Conservation (phyloP, 768 basidiomycete genomes). For the Boletus bicolor region DNA sequence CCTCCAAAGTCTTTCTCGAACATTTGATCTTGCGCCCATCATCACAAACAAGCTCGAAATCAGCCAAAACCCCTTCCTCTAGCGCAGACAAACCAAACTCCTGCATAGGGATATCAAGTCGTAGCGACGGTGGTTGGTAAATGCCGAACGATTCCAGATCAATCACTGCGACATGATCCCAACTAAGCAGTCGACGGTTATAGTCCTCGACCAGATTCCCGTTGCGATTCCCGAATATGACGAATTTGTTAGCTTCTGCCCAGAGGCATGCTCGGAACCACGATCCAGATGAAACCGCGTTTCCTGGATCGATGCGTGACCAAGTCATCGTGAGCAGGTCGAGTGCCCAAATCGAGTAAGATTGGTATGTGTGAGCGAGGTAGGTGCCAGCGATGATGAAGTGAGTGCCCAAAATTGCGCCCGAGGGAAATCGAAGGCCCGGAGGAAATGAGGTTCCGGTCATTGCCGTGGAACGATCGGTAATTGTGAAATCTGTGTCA, state of each 20-base stretch:
- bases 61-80: slow-evolving; percentile 76
- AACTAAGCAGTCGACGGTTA: slow-evolving; percentile 83
- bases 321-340: slow-evolving; percentile 80
- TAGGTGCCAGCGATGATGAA: slow-evolving; percentile 96
- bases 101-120: slow-evolving; percentile 69
- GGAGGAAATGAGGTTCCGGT: slow-evolving; percentile 81
- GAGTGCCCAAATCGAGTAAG: slow-evolving; percentile 95
- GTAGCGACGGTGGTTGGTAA: slow-evolving; percentile 78
- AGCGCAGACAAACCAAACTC: slow-evolving; percentile 81
- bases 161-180: slow-evolving; percentile 89
- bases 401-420: slow-evolving; percentile 85
- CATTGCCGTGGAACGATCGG: slow-evolving; percentile 82
- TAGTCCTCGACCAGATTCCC: slow-evolving; percentile 92
- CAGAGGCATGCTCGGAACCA: slow-evolving; percentile 94
- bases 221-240: slow-evolving; percentile 87
- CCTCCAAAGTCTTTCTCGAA: slow-evolving; percentile 79
- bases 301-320: slow-evolving; percentile 86
- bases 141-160: slow-evolving; percentile 95
- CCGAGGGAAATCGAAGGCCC: slow-evolving; percentile 93
- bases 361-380: slow-evolving; percentile 89
- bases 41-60: slow-evolving; percentile 91
- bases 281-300: slow-evolving; percentile 80
- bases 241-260: slow-evolving; percentile 78
- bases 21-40: slow-evolving; percentile 82
- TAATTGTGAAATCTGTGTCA: slow-evolving; percentile 70